Conservation (phyloP, 73 alveolate species). For the Tetrahymena borealis region DNA sequence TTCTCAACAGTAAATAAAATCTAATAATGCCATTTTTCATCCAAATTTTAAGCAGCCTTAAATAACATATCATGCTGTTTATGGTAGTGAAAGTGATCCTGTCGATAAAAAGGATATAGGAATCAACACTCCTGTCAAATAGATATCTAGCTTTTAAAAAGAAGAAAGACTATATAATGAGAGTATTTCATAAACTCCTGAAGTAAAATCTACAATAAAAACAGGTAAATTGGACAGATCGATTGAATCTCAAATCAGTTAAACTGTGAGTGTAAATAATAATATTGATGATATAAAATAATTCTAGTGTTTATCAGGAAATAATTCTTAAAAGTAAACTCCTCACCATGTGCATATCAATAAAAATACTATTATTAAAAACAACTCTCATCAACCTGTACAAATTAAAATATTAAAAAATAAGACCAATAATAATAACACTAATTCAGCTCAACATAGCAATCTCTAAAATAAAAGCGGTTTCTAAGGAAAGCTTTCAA, state of each 20-base stretch:
- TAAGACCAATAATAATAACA: neutral
- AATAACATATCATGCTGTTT: neutral
- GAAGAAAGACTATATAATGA: neutral
- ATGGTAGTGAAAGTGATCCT: neutral
- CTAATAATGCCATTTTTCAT: neutral
- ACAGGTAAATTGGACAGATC: neutral
- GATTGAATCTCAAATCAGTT: neutral
- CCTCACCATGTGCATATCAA: too few relatives aligned
- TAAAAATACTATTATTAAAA: neutral
- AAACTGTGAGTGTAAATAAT: neutral
- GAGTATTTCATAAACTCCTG: neutral
- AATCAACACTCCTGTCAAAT: neutral
- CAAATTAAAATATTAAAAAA: neutral
- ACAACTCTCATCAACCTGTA: neutral
- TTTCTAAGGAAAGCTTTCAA: too few relatives aligned
- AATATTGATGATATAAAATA: neutral
- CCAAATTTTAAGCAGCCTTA: neutral
- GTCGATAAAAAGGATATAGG: neutral
- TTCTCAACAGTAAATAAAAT: neutral
- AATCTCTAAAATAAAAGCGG: too few relatives aligned
- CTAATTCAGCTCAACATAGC: neutral
- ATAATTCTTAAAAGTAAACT: neutral
- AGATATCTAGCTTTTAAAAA: neutral
- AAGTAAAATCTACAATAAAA: neutral
- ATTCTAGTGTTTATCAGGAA: neutral